A percentile compares a stretch with the other conserved stretches of the same genome.
phyloP scores from a whole-genome alignment of 495 filamentous ascomycete species.

The Umbilicaria muhlenbergii region DNA sequence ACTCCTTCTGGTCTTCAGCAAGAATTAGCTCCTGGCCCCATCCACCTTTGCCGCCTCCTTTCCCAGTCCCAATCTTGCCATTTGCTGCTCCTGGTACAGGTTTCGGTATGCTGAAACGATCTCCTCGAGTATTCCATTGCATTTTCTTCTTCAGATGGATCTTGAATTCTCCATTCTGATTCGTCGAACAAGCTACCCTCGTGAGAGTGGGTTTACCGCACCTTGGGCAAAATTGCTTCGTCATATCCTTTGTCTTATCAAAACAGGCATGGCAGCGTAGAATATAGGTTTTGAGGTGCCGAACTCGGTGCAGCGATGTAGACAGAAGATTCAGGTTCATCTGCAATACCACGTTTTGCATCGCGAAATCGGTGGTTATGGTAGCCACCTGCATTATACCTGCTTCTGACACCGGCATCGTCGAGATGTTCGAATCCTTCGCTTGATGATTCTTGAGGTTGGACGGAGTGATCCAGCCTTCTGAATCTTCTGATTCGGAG shows the following conservation, averaged over 20 bases:
- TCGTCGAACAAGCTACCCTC: constrained; percentile 72
- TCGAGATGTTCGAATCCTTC: constrained; percentile 37
- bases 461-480: constrained; percentile 88
- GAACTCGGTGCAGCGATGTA: constrained; percentile 52
- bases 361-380: constrained; percentile 88
- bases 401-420: constrained; percentile 31
- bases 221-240: constrained; percentile 81
- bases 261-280: constrained; percentile 94
- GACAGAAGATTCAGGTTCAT: constrained; percentile 91
- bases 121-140: constrained; percentile 88
- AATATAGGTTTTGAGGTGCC: constrained; percentile 68
- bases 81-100: constrained; percentile 64
- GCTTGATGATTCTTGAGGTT: constrained; percentile 78
- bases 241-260: constrained; percentile 65
- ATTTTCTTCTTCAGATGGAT: constrained; percentile 89
- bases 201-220: constrained; percentile 82
- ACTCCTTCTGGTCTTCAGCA: constrained; percentile 95
- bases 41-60: constrained; percentile 69
- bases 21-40: constrained; percentile 77
- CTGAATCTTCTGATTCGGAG: constrained; percentile 44
- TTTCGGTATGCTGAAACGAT: constrained; percentile 82
- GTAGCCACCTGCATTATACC: constrained; percentile 65
- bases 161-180: constrained; percentile 62
- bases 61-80: constrained; percentile 43
- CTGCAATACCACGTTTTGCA: constrained; percentile 88